These are phyloP conservation scores for Hypomyces perniciosus DNA, from an alignment of 2,329 filamentous ascomycete species.

Conservation along the genomic window DNA sequence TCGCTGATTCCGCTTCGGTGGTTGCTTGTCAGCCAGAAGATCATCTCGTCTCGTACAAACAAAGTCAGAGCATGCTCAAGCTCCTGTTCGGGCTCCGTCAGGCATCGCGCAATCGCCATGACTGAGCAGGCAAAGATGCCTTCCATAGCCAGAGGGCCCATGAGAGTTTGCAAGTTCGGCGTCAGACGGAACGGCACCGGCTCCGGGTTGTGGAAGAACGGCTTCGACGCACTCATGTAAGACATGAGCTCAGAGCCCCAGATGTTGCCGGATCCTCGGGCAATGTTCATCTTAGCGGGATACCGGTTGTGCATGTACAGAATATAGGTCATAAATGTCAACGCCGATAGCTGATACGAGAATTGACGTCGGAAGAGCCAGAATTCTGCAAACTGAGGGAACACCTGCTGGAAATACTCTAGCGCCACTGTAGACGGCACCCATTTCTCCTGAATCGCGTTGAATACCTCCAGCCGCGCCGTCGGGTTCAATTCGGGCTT, in stretches of 20 bases:
- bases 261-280: slow-evolving; percentile 80
- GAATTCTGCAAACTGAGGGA: slow-evolving; percentile 87
- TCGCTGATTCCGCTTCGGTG: slow-evolving; percentile 56
- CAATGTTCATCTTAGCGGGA: slow-evolving; percentile 91
- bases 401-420: slow-evolving; percentile 83
- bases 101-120: slow-evolving; percentile 91
- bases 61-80: slow-evolving; percentile 92
- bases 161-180: slow-evolving; percentile 89
- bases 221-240: slow-evolving; percentile 75
- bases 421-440: slow-evolving; percentile 77
- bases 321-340: slow-evolving; percentile 98
- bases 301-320: slow-evolving; percentile 96
- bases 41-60: slow-evolving; percentile 96
- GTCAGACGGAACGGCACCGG: slow-evolving; percentile 95
- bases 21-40: slow-evolving; percentile 84
- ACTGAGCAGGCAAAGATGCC: slow-evolving; percentile 92
- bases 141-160: slow-evolving; percentile 93
- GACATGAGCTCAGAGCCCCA: slow-evolving; percentile 96
- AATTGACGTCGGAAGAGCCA: slow-evolving; percentile 98
- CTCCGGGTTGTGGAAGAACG: slow-evolving; percentile 91
- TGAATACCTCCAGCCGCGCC: slow-evolving; percentile 84
- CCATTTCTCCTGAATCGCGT: slow-evolving; percentile 89
- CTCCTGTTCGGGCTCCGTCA: slow-evolving; percentile 83
- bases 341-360: slow-evolving; percentile 86
- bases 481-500: slow-evolving; percentile 63